phyloP scores from a whole-genome alignment of 768 basidiomycete genomes.

The Cantharellus anzutake region DNA sequence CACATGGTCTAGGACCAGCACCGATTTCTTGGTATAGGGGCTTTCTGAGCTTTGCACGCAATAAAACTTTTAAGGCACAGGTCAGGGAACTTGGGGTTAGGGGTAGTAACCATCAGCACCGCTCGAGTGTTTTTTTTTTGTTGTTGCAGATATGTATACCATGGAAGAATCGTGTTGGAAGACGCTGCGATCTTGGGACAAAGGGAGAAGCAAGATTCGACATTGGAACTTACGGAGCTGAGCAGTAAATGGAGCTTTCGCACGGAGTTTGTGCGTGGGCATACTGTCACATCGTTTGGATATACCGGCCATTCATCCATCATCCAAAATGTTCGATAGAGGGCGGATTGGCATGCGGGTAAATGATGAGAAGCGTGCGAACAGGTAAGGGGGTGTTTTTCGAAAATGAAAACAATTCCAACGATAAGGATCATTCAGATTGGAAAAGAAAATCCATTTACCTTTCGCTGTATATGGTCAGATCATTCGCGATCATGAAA shows the following conservation, averaged over 20 bases:
- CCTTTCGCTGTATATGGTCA: slow-evolving; percentile 51
- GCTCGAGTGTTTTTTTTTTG: not conserved
- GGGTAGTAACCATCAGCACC: no score
- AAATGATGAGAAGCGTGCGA: not conserved
- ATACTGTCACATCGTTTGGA: not conserved
- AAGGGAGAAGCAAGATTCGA: not conserved
- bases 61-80: no score
- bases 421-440: not conserved
- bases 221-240: not conserved
- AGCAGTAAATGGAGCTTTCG: not conserved
- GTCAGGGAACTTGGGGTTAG: no score
- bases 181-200: not conserved
- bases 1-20: no score
- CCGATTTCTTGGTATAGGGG: no score
- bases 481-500: slow-evolving; percentile 44
- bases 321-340: no score
- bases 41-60: no score
- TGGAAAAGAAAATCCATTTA: slow-evolving; percentile 16
- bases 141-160: not conserved
- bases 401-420: not conserved
- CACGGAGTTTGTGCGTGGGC: not conserved
- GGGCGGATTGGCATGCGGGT: not conserved
- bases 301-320: no score
- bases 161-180: not conserved
- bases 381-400: not conserved